Evolutionary conservation across 768 basidiomycete genomes (phyloP).

Genomic region (Pleurotus citrinopileatus): DNA sequence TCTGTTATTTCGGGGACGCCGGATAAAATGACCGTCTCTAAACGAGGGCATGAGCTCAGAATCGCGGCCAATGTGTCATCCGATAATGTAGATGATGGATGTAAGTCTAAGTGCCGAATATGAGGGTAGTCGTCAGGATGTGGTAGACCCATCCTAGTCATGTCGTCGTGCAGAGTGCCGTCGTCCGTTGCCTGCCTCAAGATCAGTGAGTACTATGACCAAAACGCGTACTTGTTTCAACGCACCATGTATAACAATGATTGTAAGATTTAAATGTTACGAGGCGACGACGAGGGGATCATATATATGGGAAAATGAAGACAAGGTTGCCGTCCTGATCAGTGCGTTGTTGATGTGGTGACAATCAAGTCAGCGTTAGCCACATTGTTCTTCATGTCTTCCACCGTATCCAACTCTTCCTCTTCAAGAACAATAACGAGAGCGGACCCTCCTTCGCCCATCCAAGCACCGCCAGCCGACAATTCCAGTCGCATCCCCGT

Average conservation of each 20-base stretch:
- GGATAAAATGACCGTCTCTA: slow-evolving; percentile 67
- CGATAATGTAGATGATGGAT: slow-evolving; percentile 39
- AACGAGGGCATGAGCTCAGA: slow-evolving; percentile 56
- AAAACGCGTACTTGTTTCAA: background rate
- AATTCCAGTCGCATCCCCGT: slow-evolving; percentile 70
- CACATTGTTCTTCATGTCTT: slow-evolving; percentile 35
- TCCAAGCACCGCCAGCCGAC: slow-evolving; percentile 40
- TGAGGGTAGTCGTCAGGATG: slow-evolving; percentile 54
- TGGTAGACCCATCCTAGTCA: slow-evolving; percentile 62
- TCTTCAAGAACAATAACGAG: slow-evolving; percentile 39
- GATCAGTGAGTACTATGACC: background rate
- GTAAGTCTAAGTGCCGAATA: slow-evolving; percentile 58
- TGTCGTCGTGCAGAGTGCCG: slow-evolving; percentile 48
- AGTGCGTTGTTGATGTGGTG: slow-evolving; percentile 2
- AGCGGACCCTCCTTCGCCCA: slow-evolving; percentile 27
- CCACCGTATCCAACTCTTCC: slow-evolving; percentile 50
- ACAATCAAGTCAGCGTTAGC: background rate
- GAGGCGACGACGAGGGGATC: background rate
- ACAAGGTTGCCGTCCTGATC: slow-evolving; percentile 5
- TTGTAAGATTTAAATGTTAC: background rate
- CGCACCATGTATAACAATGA: background rate
- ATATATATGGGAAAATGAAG: background rate
- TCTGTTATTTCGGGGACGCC: slow-evolving; percentile 70
- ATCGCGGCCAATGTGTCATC: slow-evolving; percentile 61
- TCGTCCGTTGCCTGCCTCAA: slow-evolving; percentile 19